Evolutionary conservation across 768 basidiomycete species (phyloP).

Genomic region (Termitomyces sp.): DNA sequence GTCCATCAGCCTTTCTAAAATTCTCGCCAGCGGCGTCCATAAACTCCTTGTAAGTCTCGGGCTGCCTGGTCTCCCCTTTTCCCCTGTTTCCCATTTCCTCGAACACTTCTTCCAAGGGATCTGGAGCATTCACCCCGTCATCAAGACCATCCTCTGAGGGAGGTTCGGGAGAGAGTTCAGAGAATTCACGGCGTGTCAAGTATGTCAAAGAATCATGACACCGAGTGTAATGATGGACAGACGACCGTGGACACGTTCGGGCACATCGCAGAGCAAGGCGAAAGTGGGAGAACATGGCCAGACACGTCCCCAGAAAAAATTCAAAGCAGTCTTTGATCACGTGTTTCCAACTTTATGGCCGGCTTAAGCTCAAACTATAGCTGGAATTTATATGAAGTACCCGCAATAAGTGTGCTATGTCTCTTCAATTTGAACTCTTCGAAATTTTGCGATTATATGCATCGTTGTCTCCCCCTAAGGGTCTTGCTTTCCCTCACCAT

Average conservation of each 20-base stretch:
- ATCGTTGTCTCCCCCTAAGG: constrained; percentile 39
- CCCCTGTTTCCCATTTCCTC: constrained; percentile 1
- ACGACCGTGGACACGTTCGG: constrained; percentile 22
- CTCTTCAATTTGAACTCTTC: constrained; percentile 24
- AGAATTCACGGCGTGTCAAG: background rate
- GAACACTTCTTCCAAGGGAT: constrained; percentile 9
- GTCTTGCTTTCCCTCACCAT: constrained; percentile 33
- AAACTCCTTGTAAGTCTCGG: constrained; percentile 34
- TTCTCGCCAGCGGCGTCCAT: constrained; percentile 32
- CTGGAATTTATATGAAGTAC: background rate
- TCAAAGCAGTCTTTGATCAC: constrained; percentile 24
- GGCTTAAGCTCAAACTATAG: background rate
- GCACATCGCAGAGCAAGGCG: constrained; percentile 21
- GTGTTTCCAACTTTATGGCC: constrained; percentile 19
- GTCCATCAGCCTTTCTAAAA: constrained; percentile 36
- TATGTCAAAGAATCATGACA: constrained; percentile 19
- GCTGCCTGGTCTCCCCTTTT: constrained; percentile 5
- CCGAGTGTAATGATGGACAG: constrained; percentile 13
- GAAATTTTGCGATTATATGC: constrained; percentile 46
- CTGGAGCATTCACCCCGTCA: constrained; percentile 1
- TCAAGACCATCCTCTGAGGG: constrained; percentile 17
- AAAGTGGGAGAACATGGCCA: constrained; percentile 28
- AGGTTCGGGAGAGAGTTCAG: constrained; percentile 21
- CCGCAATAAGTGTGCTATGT: background rate
- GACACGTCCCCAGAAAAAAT: constrained; percentile 18